Conservation (phyloP, 805 yeast genomes). For the Candida morakotiae region DNA sequence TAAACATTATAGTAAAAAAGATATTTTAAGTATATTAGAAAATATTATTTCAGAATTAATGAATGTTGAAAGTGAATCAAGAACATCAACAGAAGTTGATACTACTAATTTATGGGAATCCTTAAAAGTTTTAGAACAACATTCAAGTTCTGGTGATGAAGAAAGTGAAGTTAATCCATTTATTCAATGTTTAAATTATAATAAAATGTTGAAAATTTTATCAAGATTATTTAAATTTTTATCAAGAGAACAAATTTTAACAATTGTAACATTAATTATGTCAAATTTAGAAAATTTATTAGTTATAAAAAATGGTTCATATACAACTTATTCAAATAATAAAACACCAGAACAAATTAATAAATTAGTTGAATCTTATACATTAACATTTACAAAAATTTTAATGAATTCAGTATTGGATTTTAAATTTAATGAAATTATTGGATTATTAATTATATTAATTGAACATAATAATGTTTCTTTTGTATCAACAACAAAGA, state of each 20-base stretch:
- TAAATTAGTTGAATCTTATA: slow-evolving; percentile 71
- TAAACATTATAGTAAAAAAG: slow-evolving; percentile 36
- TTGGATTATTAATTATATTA: slow-evolving; percentile 67
- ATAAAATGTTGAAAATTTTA: slow-evolving; percentile 84
- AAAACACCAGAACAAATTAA: slow-evolving; percentile 50
- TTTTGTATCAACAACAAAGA: slow-evolving; percentile 63
- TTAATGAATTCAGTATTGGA: slow-evolving; percentile 81
- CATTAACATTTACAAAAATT: slow-evolving; percentile 75
- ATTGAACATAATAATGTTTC: slow-evolving; percentile 69
- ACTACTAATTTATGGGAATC: slow-evolving; percentile 66
- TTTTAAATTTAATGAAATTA: slow-evolving; percentile 72
- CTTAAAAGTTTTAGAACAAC: slow-evolving; percentile 65
- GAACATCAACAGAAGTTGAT: slow-evolving; percentile 31
- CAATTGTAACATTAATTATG: slow-evolving; percentile 73
- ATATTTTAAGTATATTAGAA: slow-evolving; percentile 66
- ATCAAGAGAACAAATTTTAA: slow-evolving; percentile 68
- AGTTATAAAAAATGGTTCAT: slow-evolving; percentile 75
- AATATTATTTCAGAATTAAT: slow-evolving; percentile 72
- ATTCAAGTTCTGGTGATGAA: slow-evolving; percentile 47
- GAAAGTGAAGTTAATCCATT: slow-evolving; percentile 66
- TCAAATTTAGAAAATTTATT: slow-evolving; percentile 75
- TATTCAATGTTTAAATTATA: slow-evolving; percentile 74
- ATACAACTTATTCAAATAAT: slow-evolving; percentile 53
- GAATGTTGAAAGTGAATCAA: slow-evolving; percentile 64
- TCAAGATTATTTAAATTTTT: slow-evolving; percentile 85